A percentile compares a stretch with the other conserved stretches of the same genome.
These are phyloP conservation scores for Tardiomyces blankii DNA, from an alignment of 1,139 yeast species.

Conservation along the genomic window DNA sequence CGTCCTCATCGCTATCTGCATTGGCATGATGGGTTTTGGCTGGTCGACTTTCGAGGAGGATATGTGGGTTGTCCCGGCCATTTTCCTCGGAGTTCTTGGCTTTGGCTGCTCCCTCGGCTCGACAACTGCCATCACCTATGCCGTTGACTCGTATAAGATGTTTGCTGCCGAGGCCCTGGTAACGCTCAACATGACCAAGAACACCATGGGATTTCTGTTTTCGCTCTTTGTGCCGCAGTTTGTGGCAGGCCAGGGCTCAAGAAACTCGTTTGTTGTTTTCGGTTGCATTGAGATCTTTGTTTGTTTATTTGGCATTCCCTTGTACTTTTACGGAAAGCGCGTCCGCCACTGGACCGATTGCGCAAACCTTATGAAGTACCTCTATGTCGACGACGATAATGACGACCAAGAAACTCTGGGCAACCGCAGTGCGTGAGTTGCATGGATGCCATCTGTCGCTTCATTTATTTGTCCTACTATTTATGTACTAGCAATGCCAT, in stretches of 20 bases:
- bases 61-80: conserved; percentile 48
- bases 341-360: conserved; percentile 27
- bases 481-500: no score
- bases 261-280: conserved; percentile 39
- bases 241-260: conserved; percentile 33
- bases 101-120: conserved; percentile 54
- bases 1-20: conserved; percentile 33
- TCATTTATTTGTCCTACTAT: no score
- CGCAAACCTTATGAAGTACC: conserved; percentile 15
- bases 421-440: no score
- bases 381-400: conserved; percentile 14
- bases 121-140: conserved; percentile 49
- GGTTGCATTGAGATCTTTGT: conserved; percentile 42
- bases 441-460: no score
- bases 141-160: conserved; percentile 47
- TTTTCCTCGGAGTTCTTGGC: conserved; percentile 44
- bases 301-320: conserved; percentile 40
- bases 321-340: conserved; percentile 46
- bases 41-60: conserved; percentile 42
- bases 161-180: conserved; percentile 53
- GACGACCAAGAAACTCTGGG: conserved; percentile 1
- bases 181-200: conserved; percentile 43
- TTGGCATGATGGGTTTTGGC: conserved; percentile 54
- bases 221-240: conserved; percentile 46
- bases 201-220: conserved; percentile 44